These are phyloP conservation scores for Puccinia brachypodii DNA, from an alignment of 1,284 basidiomycete species.

Conservation along the genomic window DNA sequence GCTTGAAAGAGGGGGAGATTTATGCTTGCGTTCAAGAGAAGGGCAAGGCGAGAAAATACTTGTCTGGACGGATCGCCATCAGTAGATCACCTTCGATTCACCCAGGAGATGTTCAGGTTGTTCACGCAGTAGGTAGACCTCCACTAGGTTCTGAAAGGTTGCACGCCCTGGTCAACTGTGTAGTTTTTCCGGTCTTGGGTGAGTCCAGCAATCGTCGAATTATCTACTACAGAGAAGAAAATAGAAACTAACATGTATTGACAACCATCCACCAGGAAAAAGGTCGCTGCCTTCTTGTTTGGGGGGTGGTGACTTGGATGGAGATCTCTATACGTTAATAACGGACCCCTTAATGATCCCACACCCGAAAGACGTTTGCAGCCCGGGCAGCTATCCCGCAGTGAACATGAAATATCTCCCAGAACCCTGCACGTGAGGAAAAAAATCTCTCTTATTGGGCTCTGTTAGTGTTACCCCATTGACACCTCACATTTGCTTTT, in stretches of 20 bases:
- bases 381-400: constrained; percentile 64
- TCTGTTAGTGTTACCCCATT: neutral
- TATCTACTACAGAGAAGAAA: neutral
- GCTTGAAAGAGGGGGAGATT: constrained; percentile 65
- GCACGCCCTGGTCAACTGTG: constrained; percentile 65
- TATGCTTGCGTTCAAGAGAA: constrained; percentile 68
- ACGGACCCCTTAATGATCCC: constrained; percentile 61
- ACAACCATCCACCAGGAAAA: constrained; percentile 59
- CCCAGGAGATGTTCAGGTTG: constrained; percentile 71
- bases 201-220: constrained; percentile 51
- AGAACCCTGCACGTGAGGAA: constrained; percentile 61
- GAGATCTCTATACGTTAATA: constrained; percentile 64
- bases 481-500: neutral
- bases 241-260: neutral
- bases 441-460: neutral
- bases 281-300: constrained; percentile 69
- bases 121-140: constrained; percentile 67
- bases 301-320: constrained; percentile 72
- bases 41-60: constrained; percentile 61
- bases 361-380: constrained; percentile 55
- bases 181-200: constrained; percentile 70
- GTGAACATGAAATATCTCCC: constrained; percentile 62
- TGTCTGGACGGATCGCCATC: constrained; percentile 65
- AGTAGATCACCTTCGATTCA: constrained; percentile 69
- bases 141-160: constrained; percentile 60